Evolutionary conservation across 352 stramenopile genomes (phyloP).

Genomic region (Thalassiosira livingstoniorum): DNA sequence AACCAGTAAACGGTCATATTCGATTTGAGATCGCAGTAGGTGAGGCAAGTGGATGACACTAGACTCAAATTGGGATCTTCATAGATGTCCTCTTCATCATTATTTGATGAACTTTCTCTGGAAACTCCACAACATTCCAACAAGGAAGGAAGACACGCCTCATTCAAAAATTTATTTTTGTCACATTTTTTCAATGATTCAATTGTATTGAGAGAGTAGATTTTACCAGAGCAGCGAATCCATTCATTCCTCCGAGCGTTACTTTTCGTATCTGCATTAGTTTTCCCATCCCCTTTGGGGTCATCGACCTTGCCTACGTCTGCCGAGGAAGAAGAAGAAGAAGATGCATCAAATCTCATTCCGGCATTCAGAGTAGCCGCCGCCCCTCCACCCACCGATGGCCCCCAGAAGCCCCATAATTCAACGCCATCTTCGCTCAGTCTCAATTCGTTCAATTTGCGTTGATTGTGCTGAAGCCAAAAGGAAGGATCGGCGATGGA

Average conservation of each 20-base stretch:
- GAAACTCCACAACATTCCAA: constrained; percentile 45
- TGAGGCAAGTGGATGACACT: constrained; percentile 56
- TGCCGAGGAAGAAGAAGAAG: constrained; percentile 17
- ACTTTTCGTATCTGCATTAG: neutral
- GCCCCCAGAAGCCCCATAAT: constrained; percentile 55
- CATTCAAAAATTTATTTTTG: constrained; percentile 79
- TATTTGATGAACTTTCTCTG: neutral
- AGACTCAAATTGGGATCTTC: constrained; percentile 43
- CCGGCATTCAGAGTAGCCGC: constrained; percentile 5
- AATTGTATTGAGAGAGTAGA: constrained; percentile 78
- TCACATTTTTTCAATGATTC: constrained; percentile 77
- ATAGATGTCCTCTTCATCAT: constrained; percentile 1
- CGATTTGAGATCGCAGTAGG: constrained; percentile 78
- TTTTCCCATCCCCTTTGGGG: neutral
- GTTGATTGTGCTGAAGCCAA: constrained; percentile 74
- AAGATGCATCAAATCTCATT: constrained; percentile 63
- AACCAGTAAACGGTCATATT: constrained; percentile 85
- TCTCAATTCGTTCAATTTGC: constrained; percentile 79
- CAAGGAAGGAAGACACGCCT: constrained; percentile 48
- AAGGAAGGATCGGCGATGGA: constrained; percentile 79
- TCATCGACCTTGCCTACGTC: too few species aligned
- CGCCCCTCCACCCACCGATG: neutral
- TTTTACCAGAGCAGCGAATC: constrained; percentile 46
- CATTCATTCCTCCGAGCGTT: constrained; percentile 62
- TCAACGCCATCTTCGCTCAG: constrained; percentile 65